Conservation (phyloP, 345 rosid species). For the Bretschneidera sinensis region DNA sequence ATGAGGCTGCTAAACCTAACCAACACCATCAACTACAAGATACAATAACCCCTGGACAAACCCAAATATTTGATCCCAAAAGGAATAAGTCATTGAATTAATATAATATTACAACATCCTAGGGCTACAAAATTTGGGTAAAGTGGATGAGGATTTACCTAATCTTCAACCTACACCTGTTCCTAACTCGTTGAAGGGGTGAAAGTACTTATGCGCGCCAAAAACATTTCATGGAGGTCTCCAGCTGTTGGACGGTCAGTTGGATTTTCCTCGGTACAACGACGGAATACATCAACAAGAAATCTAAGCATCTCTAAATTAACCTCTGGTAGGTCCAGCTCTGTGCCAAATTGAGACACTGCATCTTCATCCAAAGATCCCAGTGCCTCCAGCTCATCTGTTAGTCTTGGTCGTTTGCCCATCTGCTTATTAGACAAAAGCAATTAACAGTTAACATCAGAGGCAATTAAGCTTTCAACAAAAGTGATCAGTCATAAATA, state of each 20-base stretch:
- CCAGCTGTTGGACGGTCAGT: slow-evolving; percentile 57
- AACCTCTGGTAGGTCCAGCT: slow-evolving; percentile 31
- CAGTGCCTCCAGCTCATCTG: slow-evolving; percentile 51
- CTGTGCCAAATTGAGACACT: slow-evolving; percentile 23
- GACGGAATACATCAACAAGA: slow-evolving; percentile 58
- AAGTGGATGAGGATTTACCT: slow-evolving; percentile 4
- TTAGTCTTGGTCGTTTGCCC: slow-evolving; percentile 68
- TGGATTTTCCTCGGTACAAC: slow-evolving; percentile 70
- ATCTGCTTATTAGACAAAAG: slow-evolving; percentile 44
- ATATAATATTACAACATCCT: slow-evolving; percentile 13
- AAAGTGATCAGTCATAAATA: too few relatives aligned
- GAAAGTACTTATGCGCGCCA: slow-evolving; percentile 20
- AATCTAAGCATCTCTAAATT: slow-evolving; percentile 51
- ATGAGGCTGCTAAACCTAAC: too few relatives aligned
- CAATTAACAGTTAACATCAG: not conserved
- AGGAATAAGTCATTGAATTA: slow-evolving; percentile 6
- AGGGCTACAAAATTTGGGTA: slow-evolving; percentile 26
- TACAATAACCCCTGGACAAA: too few relatives aligned
- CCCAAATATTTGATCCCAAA: slow-evolving; percentile 19
- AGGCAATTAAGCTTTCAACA: too few relatives aligned
- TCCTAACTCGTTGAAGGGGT: slow-evolving; percentile 1
- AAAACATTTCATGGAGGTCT: slow-evolving; percentile 48
- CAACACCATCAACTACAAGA: too few relatives aligned
- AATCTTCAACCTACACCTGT: slow-evolving; percentile 8
- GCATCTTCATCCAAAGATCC: slow-evolving; percentile 29